phyloP scores from a whole-genome alignment of 345 rosid genomes.

The Combretum micranthum region DNA sequence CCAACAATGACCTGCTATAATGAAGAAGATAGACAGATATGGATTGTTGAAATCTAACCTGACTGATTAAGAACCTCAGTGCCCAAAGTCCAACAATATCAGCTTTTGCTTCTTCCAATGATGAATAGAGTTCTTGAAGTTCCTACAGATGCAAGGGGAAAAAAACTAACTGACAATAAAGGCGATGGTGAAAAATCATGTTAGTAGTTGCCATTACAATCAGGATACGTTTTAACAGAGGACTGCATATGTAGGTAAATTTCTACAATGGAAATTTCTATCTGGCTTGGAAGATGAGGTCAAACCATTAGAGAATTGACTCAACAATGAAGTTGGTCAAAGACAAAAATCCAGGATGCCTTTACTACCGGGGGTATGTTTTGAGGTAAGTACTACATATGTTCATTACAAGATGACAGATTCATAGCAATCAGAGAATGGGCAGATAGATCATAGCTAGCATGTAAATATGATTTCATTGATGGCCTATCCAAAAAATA shows the following conservation, averaged over 20 bases:
- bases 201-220: too few relatives aligned
- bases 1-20: not conserved
- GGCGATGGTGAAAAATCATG: not conserved
- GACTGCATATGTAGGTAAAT: too few relatives aligned
- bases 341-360: too few relatives aligned
- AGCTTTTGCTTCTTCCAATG: conserved; percentile 95
- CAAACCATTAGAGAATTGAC: too few relatives aligned
- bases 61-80: conserved; percentile 57
- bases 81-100: conserved; percentile 99
- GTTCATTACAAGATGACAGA: not conserved
- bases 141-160: conserved; percentile 39
- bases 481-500: too few relatives aligned
- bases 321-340: too few relatives aligned
- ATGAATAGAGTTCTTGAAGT: conserved; percentile 83
- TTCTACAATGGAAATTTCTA: too few relatives aligned
- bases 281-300: too few relatives aligned
- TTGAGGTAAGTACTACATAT: not conserved
- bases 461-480: too few relatives aligned
- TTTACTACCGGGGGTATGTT: not conserved
- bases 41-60: conserved; percentile 27
- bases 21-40: not conserved
- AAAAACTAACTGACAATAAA: conserved; percentile 1
- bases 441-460: not conserved
- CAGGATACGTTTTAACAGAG: too few relatives aligned
- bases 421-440: not conserved